These are phyloP conservation scores for Apiotrichum laibachii DNA, from an alignment of 1,284 basidiomycete genomes.

Conservation along the genomic window DNA sequence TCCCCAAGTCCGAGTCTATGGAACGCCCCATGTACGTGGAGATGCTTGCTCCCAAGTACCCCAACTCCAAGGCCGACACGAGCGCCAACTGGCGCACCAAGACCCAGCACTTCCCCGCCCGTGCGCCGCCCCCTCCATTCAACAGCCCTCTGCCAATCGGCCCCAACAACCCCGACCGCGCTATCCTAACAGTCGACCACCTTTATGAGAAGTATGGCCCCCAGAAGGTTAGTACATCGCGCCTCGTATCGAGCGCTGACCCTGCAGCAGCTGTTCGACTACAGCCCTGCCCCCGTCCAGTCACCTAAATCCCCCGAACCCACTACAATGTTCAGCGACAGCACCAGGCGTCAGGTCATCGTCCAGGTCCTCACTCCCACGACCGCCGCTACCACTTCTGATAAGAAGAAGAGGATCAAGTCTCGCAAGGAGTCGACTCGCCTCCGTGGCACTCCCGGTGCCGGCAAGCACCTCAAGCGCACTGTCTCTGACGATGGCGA, in stretches of 20 bases:
- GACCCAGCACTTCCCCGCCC: not conserved
- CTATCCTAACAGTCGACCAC: constrained; percentile 40
- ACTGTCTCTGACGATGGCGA: not conserved
- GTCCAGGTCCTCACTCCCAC: not conserved
- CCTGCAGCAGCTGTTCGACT: not conserved
- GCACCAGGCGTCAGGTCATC: constrained; percentile 5
- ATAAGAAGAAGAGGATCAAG: constrained; percentile 1
- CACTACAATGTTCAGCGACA: not conserved
- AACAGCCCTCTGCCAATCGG: not conserved
- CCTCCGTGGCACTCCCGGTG: constrained; percentile 40
- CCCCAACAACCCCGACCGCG: not conserved
- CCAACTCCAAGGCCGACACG: constrained; percentile 36
- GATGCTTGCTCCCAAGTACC: not conserved
- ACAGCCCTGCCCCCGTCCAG: not conserved
- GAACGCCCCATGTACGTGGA: not conserved
- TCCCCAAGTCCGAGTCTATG: constrained; percentile 7
- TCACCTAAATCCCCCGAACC: not conserved
- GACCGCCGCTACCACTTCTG: no score
- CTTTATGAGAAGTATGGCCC: constrained; percentile 39
- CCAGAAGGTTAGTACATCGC: constrained; percentile 7
- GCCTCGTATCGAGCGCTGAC: not conserved
- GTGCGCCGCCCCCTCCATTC: constrained; percentile 2
- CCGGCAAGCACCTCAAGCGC: constrained; percentile 38
- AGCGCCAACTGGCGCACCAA: constrained; percentile 42
- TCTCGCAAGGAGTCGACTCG: constrained; percentile 1